phyloP scores from a whole-genome alignment of 768 basidiomycete species.

The Trichaptum fuscoviolaceum region DNA sequence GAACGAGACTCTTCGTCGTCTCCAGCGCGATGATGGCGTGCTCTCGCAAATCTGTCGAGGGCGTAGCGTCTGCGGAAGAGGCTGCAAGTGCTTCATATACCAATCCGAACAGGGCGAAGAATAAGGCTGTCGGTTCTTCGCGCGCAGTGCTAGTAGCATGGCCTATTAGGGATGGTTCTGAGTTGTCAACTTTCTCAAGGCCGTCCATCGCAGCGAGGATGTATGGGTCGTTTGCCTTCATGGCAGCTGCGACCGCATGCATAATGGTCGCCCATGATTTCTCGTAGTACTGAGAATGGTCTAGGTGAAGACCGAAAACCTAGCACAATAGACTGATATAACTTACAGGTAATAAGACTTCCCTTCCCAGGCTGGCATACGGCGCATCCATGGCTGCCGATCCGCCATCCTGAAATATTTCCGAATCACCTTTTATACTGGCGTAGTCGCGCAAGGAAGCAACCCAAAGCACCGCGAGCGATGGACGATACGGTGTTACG shows the following conservation, averaged over 20 bases:
- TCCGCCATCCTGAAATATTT: slow-evolving; percentile 71
- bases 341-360: slow-evolving; percentile 84
- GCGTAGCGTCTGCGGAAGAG: slow-evolving; percentile 55
- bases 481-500: slow-evolving; percentile 69
- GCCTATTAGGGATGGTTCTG: not conserved
- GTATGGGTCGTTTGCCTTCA: slow-evolving; percentile 63
- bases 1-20: slow-evolving; percentile 75
- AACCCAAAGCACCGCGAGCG: slow-evolving; percentile 82
- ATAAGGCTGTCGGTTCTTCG: slow-evolving; percentile 71
- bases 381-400: slow-evolving; percentile 74
- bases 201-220: slow-evolving; percentile 83
- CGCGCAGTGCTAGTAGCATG: slow-evolving; percentile 23
- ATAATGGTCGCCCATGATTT: slow-evolving; percentile 79
- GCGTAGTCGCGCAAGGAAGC: slow-evolving; percentile 89
- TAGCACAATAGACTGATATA: not conserved
- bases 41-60: slow-evolving; percentile 35
- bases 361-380: slow-evolving; percentile 84
- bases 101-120: slow-evolving; percentile 89
- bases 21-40: slow-evolving; percentile 59
- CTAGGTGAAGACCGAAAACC: not conserved
- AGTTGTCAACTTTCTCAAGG: slow-evolving; percentile 31
- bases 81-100: slow-evolving; percentile 82
- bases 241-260: slow-evolving; percentile 76
- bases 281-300: slow-evolving; percentile 68
- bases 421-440: slow-evolving; percentile 82